phyloP scores from a whole-genome alignment of 225 moss, liverwort and hornwort genomes.

The Bryoerythrophyllum caledonicum region DNA sequence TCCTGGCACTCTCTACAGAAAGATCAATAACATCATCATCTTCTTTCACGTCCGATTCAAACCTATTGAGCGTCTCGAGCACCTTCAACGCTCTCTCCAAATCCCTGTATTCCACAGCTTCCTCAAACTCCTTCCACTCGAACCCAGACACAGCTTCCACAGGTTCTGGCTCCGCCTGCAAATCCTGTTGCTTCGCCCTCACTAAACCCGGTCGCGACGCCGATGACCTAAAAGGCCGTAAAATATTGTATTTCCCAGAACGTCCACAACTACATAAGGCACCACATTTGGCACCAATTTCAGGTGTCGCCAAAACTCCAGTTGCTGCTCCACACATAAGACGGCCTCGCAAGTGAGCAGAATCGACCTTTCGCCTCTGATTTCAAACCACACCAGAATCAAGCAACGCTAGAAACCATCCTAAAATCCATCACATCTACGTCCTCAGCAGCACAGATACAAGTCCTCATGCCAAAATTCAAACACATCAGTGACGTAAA shows the following conservation, averaged over 20 bases:
- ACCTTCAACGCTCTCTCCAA: constrained; percentile 60
- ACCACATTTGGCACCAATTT: constrained; percentile 10
- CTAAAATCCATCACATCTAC: neutral
- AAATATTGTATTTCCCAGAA: neutral
- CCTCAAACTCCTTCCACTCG: constrained; percentile 79
- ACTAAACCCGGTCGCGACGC: constrained; percentile 14
- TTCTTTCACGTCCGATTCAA: constrained; percentile 42
- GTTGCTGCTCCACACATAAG: constrained; percentile 33
- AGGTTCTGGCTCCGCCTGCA: constrained; percentile 34
- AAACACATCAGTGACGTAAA: neutral
- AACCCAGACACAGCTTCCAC: constrained; percentile 15
- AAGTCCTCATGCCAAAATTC: neutral
- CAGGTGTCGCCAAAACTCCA: constrained; percentile 18
- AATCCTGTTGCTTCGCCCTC: constrained; percentile 34
- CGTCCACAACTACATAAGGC: neutral
- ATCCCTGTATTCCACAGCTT: constrained; percentile 57
- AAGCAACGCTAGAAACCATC: neutral
- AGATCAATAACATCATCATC: constrained; percentile 18
- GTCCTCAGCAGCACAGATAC: neutral
- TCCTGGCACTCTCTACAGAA: constrained; percentile 13
- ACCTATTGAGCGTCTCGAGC: constrained; percentile 56
- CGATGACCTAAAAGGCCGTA: neutral
- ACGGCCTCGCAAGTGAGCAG: constrained; percentile 55
- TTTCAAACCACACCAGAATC: neutral
- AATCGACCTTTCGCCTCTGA: constrained; percentile 29